Evolutionary conservation across 495 filamentous ascomycete genomes (phyloP).

Genomic region (Hypoxylon trugodes): DNA sequence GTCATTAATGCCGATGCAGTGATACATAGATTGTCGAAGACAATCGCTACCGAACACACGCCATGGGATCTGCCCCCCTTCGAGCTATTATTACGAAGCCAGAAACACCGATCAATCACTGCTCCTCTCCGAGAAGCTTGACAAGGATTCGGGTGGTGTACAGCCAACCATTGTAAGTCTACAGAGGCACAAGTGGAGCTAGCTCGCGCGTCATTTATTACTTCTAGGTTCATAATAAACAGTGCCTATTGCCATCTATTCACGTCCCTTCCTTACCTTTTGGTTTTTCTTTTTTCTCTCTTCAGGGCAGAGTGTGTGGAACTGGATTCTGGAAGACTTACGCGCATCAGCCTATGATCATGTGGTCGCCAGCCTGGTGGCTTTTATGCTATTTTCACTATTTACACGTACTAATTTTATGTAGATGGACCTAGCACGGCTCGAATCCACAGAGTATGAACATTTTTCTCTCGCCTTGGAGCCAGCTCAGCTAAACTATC

Average conservation of each 20-base stretch:
- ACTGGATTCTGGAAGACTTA: conserved; percentile 41
- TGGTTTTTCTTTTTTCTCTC: conserved; percentile 19
- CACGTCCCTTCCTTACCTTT: conserved; percentile 5
- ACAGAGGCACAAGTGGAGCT: conserved; percentile 24
- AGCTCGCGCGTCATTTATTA: conserved; percentile 33
- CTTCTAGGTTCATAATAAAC: conserved; percentile 32
- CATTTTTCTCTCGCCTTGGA: conserved; percentile 8
- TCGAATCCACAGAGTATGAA: conserved; percentile 29
- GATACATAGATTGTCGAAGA: conserved; percentile 42
- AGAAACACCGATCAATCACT: conserved; percentile 28
- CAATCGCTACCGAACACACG: conserved; percentile 34
- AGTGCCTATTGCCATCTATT: conserved; percentile 23
- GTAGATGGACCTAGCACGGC: conserved; percentile 32
- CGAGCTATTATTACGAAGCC: conserved; percentile 34
- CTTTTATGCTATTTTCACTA: too few species aligned
- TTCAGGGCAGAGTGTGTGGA: conserved; percentile 14
- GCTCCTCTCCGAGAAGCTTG: conserved; percentile 12
- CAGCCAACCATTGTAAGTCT: conserved; percentile 28
- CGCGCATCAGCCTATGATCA: conserved; percentile 40
- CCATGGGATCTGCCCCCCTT: conserved; percentile 19
- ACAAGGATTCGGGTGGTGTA: conserved; percentile 32
- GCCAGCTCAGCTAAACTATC: conserved; percentile 13
- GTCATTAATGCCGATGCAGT: conserved; percentile 34
- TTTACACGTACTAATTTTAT: too few species aligned
- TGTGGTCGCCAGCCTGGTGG: conserved; percentile 32